Evolutionary conservation across 768 basidiomycete species (phyloP), one percentile per base, ranked within the genome.

Genomic region (Tricholoma sp.): DNA sequence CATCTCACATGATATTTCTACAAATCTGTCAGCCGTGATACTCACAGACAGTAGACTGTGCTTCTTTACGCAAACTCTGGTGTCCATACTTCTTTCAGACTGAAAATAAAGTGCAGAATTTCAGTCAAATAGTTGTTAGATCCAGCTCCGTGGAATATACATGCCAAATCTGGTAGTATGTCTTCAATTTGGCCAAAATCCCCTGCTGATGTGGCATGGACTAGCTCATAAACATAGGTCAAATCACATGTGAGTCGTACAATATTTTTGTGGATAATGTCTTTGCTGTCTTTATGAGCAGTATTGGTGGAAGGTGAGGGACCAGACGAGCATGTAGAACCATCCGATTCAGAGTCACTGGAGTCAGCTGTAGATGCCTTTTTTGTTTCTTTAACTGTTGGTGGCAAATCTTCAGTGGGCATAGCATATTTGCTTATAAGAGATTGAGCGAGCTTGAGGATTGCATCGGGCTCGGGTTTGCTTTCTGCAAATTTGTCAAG

Each of bases 1-100:
- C 69, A 50, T 76, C 72, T 0, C 67, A 59, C 65, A 75, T 73
- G 0, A 77, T 71, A 31, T 77, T 61, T 0, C 73, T 75, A 54
- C 19, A 35, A 12, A 9, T n/a, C 32, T 34, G 6, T 32, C 11
- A 35, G 39, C n/a, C 6, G 24, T 27, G 24, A 27, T 27, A 27
- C n/a, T 27, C 24, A 5, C 24, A 27, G 24, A 27, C 24, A 19
- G n/a, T n/a, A 41, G 8, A 41, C 24, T 35, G 35, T 35, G 35
- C 14, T 16, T 35, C 35, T 1, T 41, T 56, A 74, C 65, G 66
- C 69, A 62, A 72, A 71, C 12, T 69, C 57, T 0, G 67, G 64
- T 6, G 39, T 41, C 39, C 39, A 0, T n/a, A 41, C 39, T 41
- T 41, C 39, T n/a, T 72, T 69, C 1, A 73, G 27, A 24, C 69